Base-by-base conservation (phyloP, 371 early-diverging fungal genomes). In the Zychaea mexicana region DNA sequence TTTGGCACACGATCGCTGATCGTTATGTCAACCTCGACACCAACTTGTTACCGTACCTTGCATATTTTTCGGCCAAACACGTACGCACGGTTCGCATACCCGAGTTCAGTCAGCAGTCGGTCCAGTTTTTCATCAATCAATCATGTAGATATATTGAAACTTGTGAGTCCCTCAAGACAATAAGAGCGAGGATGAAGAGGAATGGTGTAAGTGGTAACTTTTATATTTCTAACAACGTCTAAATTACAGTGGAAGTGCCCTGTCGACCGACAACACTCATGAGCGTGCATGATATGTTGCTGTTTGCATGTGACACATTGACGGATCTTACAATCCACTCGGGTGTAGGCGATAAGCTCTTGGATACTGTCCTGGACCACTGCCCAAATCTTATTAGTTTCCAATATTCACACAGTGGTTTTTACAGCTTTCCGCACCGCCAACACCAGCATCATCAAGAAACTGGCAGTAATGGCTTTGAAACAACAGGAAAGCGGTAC, bases 1-100 rank as follows among this genome's bases (percentile, higher is more conserved):
- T 61, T n/a, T 61, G 62, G 62, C 22, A 26, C 10, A 42, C 45
- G 12, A 58, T 58, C 28, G 24, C 59, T 15, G 59, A 58, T 19
- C 10, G n/a, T 21, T 45, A 58, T 58, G 24, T 24, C 27, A 38
- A 58, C 39, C 27, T 58, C 24, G 46, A 28, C 39, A 26, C 27
- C 15, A 58, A 58, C 17, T 12, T 58, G 15, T n/a, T 30, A 45
- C 59, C 59, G 3, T 58, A 58, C 22, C 28, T 38, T 28, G 4
- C 42, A 4, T 58, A 39, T 38, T 58, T 58, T n/a, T 7, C 15
- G 15, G 59, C 24, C 12, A 13, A 45, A 26, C 39, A 58, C 22
- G 59, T 58, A 27, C 38, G 42, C 2, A 36, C 42, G 3, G 45
- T 58, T 4, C 7, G 24, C 28, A 39, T 58, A 17, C 27, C 45